Evolutionary conservation across 306 rosid species (phyloP), one percentile per base, ranked within the genome.

Genomic region (Ammopiptanthus mongolicus): DNA sequence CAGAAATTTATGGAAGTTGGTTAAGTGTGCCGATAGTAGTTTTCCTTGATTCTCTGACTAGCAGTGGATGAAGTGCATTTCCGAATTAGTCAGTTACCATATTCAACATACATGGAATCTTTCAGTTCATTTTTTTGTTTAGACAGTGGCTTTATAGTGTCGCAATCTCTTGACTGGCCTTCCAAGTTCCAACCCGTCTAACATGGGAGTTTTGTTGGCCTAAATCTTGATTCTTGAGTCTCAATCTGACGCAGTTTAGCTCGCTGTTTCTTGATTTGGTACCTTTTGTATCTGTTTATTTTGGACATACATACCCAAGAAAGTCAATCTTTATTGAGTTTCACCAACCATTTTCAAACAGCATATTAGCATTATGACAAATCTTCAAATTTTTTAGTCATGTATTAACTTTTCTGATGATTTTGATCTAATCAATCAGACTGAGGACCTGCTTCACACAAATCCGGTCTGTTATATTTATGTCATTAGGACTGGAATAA

Each of bases 171-270:
- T 73, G 70, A 11, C 64, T 6, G 12, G 37, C 61, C 55, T 25
- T 25, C 28, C 28, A 25, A 25, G n/a, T 29, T 56, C 68, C 71
- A 61, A 28, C 46, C 62, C 47, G 21, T 64, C 51, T 17, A 11
- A 12, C 59, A 75, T 29, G 77, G 56, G 50, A 18, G 19, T 57
- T 47, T 76, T 73, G 84, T 85, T 83, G 70, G 71, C 76, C 86
- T 81, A 72, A 83, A 75, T 70, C 29, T 57, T 22, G 79, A 36
- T 73, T 31, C 42, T 48, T 15, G 75, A 36, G 76, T 31, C 55
- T 48, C 36, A 47, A 62, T 21, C 23, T 51, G 25, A 18, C 18
- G 14, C 15, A 21, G 63, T 62, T 62, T 51, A 6, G 58, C 17
- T 59, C 13, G 14, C 64, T 34, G 15, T 59, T 68, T 58, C 44